Base-by-base conservation (phyloP, 371 early-diverging fungal species). In the Mucor piriformis region DNA sequence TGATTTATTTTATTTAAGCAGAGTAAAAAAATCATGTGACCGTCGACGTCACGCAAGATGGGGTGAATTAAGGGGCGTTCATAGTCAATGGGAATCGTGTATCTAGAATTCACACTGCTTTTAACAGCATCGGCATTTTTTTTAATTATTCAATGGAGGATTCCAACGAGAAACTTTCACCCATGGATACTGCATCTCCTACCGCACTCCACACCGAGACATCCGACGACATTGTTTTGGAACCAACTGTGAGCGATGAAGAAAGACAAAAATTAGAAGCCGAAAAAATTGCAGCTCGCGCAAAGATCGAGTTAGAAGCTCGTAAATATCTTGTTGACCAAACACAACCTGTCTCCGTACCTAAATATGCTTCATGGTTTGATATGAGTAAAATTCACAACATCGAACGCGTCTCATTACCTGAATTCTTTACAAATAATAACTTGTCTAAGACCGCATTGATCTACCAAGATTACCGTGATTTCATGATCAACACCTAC, bases 401-500 rank as follows among this genome's bases (percentile, higher is more conserved):
- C 52, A 93, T 95, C 61, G 99, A 99, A 73, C 83, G 87, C 64
- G 88, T 89, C 35, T 86, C 93, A 3, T 79, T 98, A 57, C 98
- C 97, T 25, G 98, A 98, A 76, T 99, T 99, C 73, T 97, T 98
- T 77, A 94, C 92, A 66, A 83, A 83, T 57, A 86, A 85, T 61
- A 96, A 95, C 81, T 84, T 86, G 63, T 91, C 91, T 54, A 98
- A 98, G 68, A 96, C 96, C 27, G 93, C 96, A 0, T 73, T 84
- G 2, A 85, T 95, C 37, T 97, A 97, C 80, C 89, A 90, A 74
- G 97, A 97, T 73, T 97, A 96, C 70, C 89, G 99, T 49, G 94
- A 97, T 74, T 98, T 97, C 63, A 98, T 99, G 96, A 84, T 98
- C 76, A 93, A 94, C 73, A 94, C 95, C 1, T 97, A 96, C 76